Conservation (phyloP, 2,329 filamentous ascomycete species). For the Fusarium pilosicola region DNA sequence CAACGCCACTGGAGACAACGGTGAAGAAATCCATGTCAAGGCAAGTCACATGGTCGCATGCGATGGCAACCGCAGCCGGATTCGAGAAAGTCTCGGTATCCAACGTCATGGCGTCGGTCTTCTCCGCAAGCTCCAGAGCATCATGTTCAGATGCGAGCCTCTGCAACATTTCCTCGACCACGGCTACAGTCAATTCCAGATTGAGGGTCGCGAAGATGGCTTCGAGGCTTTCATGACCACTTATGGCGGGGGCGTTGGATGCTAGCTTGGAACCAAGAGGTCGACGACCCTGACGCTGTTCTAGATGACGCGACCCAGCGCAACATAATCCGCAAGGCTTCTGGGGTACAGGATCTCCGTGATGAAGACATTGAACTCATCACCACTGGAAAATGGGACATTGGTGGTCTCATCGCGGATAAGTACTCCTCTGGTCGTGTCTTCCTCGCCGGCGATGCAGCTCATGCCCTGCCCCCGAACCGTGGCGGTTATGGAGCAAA, state of each 20-base stretch:
- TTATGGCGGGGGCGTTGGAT: constrained; percentile 41
- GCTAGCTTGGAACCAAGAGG: constrained; percentile 24
- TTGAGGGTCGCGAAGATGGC: constrained; percentile 40
- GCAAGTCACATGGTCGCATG: constrained; percentile 52
- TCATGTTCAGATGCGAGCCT: constrained; percentile 48
- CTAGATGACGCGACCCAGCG: constrained; percentile 15
- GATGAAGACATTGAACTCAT: constrained; percentile 32
- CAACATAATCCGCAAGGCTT: constrained; percentile 21
- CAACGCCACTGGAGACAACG: background rate
- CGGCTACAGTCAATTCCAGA: constrained; percentile 48
- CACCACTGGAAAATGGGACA: constrained; percentile 36
- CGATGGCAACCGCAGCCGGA: constrained; percentile 48
- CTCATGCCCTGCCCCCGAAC: constrained; percentile 47
- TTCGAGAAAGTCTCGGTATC: constrained; percentile 45
- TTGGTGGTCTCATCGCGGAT: constrained; percentile 41
- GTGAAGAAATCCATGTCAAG: constrained; percentile 33
- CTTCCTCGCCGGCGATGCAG: background rate
- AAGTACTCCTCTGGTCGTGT: constrained; percentile 44
- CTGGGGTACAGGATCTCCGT: constrained; percentile 7
- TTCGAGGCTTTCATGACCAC: constrained; percentile 43
- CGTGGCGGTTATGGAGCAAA: constrained; percentile 49
- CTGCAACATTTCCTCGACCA: constrained; percentile 42
- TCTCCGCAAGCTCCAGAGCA: constrained; percentile 48
- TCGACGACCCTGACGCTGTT: background rate
- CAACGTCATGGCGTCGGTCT: constrained; percentile 43